Evolutionary conservation across 768 basidiomycete species (phyloP), one percentile per base, ranked within the genome.

Genomic region (Agaricus subrufescens): DNA sequence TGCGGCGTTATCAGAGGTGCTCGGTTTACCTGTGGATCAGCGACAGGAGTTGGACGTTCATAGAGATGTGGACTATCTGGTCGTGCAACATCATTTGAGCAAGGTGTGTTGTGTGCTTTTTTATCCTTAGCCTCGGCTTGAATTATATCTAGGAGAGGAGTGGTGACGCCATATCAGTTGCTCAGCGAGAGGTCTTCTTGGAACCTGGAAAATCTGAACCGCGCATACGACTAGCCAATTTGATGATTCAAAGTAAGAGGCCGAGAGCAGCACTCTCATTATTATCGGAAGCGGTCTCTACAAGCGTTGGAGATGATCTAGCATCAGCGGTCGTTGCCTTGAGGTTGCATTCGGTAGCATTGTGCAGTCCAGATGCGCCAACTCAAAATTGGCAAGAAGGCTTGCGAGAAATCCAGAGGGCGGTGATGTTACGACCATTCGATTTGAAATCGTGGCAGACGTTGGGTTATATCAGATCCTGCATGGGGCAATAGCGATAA

Each of bases 1-100:
- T 66, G 94, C 94, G 1, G 89, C 93, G 0, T 72, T 95, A 11
- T 86, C 89, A 0, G 94, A 97, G 66, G 80, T 96, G 15, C 75
- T 87, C 19, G 73, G 81, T 0, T 73, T 94, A 25, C 81, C 92
- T 0, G 64, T 85, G 15, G 85, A 92, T 57, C 76, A 82, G 59
- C 77, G 87, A 53, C 75, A 77, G 46, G 69, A 76, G 39, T 78
- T 89, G 52, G 94, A 95, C 70, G 86, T 87, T 8, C 67, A 74
- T 38, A 75, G 85, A 56, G 80, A 90, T 59, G 85, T 91, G 34
- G 79, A 85, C 44, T 83, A 87, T 66, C 75, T 97, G 52, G 73
- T 93, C 9, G 74, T 83, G 8, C 82, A 87, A 60, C 84, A 94
- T 63, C 76, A 86, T 63, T 79, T 94, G 23, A 76, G 77, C n/a